Conservation (phyloP, 176 grass and related monocot genomes). For the Themeda triandra region DNA sequence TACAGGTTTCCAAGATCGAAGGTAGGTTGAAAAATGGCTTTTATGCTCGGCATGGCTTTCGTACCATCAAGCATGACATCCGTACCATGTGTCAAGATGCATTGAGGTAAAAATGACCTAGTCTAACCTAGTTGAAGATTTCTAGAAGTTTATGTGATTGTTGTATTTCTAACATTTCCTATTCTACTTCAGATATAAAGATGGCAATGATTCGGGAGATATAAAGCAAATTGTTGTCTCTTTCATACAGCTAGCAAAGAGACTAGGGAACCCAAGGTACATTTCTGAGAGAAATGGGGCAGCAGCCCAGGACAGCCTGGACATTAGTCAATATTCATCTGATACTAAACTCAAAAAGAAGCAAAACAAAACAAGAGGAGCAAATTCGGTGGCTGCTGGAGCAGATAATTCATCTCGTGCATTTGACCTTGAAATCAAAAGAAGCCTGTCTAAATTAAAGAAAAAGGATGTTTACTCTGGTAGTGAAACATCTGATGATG, state of each 20-base stretch:
- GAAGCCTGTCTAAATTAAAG: slow-evolving; percentile 97
- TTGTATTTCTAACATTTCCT: slow-evolving; percentile 40
- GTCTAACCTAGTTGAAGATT: slow-evolving; percentile 15
- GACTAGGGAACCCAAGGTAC: slow-evolving; percentile 70
- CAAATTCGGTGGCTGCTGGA: slow-evolving; percentile 42
- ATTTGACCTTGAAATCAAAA: slow-evolving; percentile 96
- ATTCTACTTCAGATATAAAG: slow-evolving; percentile 64
- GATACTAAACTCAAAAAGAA: slow-evolving; percentile 86
- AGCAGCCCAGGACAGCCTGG: slow-evolving; percentile 49
- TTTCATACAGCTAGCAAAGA: slow-evolving; percentile 95
- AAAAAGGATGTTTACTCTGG: slow-evolving; percentile 78
- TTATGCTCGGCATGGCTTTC: slow-evolving; percentile 86
- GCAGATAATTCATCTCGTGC: slow-evolving; percentile 58
- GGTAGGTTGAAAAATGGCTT: slow-evolving; percentile 86
- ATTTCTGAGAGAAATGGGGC: slow-evolving; percentile 68
- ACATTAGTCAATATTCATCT: slow-evolving; percentile 52
- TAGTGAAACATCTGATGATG: slow-evolving; percentile 92
- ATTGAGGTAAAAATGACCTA: slow-evolving; percentile 68
- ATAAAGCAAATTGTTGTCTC: slow-evolving; percentile 88
- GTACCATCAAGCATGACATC: slow-evolving; percentile 88
- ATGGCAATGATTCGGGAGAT: slow-evolving; percentile 62
- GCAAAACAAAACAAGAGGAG: slow-evolving; percentile 67
- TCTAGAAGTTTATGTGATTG: slow-evolving; percentile 12
- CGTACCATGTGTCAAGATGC: slow-evolving; percentile 95
- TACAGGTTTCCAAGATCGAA: slow-evolving; percentile 95